phyloP scores from a whole-genome alignment of 2,329 filamentous ascomycete species.

The Neophaeococcomyces mojaviensis region DNA sequence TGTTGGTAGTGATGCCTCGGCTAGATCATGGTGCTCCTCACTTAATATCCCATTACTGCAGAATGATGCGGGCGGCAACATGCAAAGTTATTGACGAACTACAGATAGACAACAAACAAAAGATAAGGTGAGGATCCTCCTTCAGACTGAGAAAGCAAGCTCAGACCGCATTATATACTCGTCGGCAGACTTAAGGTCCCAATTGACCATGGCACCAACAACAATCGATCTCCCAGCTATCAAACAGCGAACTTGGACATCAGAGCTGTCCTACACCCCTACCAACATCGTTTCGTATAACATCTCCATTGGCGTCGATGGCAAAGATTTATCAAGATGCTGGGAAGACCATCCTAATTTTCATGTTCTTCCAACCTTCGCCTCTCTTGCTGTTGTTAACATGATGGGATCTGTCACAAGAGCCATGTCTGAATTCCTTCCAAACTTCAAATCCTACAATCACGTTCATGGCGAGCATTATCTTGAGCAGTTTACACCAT shows the following conservation, averaged over 20 bases:
- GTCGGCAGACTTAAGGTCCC: too few relatives aligned
- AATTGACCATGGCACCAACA: not conserved
- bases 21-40: too few relatives aligned
- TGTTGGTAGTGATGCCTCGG: too few relatives aligned
- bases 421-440: slow-evolving; percentile 11
- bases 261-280: slow-evolving; percentile 5
- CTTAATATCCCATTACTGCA: too few relatives aligned
- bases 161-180: too few relatives aligned
- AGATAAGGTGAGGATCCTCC: too few relatives aligned
- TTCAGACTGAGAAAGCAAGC: too few relatives aligned
- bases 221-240: slow-evolving; percentile 3
- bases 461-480: slow-evolving; percentile 16
- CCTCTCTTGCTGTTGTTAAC: slow-evolving; percentile 8
- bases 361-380: slow-evolving; percentile 12
- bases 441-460: slow-evolving; percentile 10
- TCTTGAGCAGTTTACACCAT: slow-evolving; percentile 9
- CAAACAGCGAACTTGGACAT: slow-evolving; percentile 8
- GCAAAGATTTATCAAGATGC: slow-evolving; percentile 10
- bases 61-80: too few relatives aligned
- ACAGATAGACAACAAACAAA: too few relatives aligned
- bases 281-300: slow-evolving; percentile 15
- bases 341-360: slow-evolving; percentile 14
- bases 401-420: slow-evolving; percentile 11
- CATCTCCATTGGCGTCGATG: slow-evolving; percentile 11
- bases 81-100: too few relatives aligned